Conservation (phyloP, 495 filamentous ascomycete genomes). For the Oidiodendron maius region DNA sequence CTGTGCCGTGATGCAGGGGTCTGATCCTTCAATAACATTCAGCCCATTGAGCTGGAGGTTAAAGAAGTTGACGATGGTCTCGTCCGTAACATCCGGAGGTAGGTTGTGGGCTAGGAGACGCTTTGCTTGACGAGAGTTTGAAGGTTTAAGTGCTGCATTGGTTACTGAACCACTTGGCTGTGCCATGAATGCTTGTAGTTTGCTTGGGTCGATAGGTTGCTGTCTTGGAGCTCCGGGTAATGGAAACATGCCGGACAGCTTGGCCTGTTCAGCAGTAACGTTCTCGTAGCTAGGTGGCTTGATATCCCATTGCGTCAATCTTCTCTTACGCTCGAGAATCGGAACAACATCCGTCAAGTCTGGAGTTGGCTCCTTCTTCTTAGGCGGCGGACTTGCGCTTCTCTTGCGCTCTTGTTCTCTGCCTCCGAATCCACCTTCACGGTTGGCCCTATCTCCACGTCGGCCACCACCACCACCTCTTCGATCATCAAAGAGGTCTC, state of each 20-base stretch:
- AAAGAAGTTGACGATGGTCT: constrained; percentile 76
- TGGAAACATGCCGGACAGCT: constrained; percentile 99
- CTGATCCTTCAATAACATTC: constrained; percentile 76
- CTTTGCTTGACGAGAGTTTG: constrained; percentile 88
- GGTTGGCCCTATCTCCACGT: constrained; percentile 37
- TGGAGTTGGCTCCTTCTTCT: constrained; percentile 91
- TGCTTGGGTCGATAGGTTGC: constrained; percentile 92
- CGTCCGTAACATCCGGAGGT: constrained; percentile 60
- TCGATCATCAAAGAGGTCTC: constrained; percentile 61
- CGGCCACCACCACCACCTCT: constrained; percentile 46
- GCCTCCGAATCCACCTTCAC: constrained; percentile 41
- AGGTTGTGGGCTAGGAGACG: constrained; percentile 84
- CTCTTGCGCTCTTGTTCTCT: constrained; percentile 63
- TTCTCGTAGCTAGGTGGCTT: constrained; percentile 98
- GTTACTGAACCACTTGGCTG: constrained; percentile 71
- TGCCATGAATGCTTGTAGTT: constrained; percentile 92
- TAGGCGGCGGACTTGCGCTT: constrained; percentile 72
- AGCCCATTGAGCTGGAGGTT: constrained; percentile 92
- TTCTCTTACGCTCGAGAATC: constrained; percentile 75
- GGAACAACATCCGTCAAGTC: constrained; percentile 82
- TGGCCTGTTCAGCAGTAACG: constrained; percentile 97
- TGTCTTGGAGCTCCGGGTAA: constrained; percentile 92
- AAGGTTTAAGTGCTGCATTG: constrained; percentile 77
- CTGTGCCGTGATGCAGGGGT: constrained; percentile 83
- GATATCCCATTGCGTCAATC: constrained; percentile 98